Conservation (phyloP, 176 grass and related monocot species). For the Zea luxurians region DNA sequence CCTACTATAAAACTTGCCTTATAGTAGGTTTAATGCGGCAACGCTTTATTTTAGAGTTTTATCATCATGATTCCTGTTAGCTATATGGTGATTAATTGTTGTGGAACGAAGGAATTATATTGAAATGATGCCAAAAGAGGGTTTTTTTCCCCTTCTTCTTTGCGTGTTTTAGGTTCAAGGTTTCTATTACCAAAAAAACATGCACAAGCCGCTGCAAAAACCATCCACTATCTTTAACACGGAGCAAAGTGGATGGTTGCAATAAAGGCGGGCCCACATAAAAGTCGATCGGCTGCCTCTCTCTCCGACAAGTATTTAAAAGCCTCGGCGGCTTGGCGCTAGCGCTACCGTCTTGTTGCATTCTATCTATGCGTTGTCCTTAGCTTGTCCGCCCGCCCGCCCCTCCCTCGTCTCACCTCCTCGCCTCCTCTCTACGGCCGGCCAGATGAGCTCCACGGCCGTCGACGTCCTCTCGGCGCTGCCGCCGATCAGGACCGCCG, state of each 20-base stretch:
- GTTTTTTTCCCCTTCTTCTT: too few relatives aligned
- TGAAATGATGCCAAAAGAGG: too few relatives aligned
- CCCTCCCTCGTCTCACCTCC: neutral
- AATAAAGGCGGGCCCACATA: slow-evolving; percentile 21
- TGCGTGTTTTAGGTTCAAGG: too few relatives aligned
- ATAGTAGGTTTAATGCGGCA: too few relatives aligned
- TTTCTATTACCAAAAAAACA: too few relatives aligned
- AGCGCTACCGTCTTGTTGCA: neutral
- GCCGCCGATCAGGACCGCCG: slow-evolving; percentile 41
- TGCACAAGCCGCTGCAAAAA: too few relatives aligned
- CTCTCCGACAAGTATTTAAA: slow-evolving; percentile 48
- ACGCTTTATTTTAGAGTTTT: too few relatives aligned
- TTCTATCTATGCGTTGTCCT: neutral
- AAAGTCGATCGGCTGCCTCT: neutral
- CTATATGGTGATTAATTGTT: too few relatives aligned
- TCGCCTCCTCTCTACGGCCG: neutral
- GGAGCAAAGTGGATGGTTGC: neutral
- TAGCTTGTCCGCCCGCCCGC: neutral
- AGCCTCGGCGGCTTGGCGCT: neutral
- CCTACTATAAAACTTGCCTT: too few relatives aligned
- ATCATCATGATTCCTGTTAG: too few relatives aligned
- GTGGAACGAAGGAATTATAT: too few relatives aligned
- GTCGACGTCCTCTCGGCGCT: slow-evolving; percentile 27
- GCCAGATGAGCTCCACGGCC: slow-evolving; percentile 36
- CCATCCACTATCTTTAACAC: neutral